Evolutionary conservation across 441 rosid species (phyloP).

Genomic region (Gossypium aridum): DNA sequence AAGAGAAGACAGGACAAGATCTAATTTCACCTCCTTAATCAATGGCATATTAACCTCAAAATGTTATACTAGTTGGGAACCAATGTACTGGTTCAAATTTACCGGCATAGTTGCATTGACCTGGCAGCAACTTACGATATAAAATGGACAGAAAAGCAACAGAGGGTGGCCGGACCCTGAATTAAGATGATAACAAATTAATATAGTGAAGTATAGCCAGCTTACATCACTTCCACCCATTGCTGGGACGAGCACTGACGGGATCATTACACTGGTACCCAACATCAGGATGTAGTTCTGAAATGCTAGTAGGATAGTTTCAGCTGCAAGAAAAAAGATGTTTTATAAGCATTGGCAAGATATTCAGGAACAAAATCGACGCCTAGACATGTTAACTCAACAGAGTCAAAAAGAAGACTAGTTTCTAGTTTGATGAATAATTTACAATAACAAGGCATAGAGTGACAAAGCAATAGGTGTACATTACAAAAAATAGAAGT

Average conservation of each 20-base stretch:
- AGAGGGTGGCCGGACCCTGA: neutral
- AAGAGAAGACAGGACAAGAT: neutral
- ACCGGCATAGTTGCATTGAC: neutral
- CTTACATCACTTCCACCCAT: conserved; percentile 72
- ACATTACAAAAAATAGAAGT: neutral
- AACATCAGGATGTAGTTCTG: conserved; percentile 70
- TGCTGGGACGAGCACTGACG: conserved; percentile 52
- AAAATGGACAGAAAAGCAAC: neutral
- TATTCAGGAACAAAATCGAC: neutral
- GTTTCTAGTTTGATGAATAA: neutral
- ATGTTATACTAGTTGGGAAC: neutral
- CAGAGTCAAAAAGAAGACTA: neutral
- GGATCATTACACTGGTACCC: conserved; percentile 69
- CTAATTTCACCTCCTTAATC: neutral
- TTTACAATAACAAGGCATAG: neutral
- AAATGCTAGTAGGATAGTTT: conserved; percentile 55
- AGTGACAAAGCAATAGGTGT: neutral
- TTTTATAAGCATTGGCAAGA: conserved; percentile 8
- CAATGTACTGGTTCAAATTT: neutral
- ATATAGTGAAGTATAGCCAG: conserved; percentile 2
- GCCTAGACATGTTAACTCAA: neutral
- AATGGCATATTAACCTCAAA: conserved; percentile 12
- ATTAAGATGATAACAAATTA: neutral
- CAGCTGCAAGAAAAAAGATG: conserved; percentile 42
- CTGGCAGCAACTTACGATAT: neutral